These are phyloP conservation scores for Phytophthora sojae DNA, from an alignment of 352 stramenopile genomes.

Conservation along the genomic window DNA sequence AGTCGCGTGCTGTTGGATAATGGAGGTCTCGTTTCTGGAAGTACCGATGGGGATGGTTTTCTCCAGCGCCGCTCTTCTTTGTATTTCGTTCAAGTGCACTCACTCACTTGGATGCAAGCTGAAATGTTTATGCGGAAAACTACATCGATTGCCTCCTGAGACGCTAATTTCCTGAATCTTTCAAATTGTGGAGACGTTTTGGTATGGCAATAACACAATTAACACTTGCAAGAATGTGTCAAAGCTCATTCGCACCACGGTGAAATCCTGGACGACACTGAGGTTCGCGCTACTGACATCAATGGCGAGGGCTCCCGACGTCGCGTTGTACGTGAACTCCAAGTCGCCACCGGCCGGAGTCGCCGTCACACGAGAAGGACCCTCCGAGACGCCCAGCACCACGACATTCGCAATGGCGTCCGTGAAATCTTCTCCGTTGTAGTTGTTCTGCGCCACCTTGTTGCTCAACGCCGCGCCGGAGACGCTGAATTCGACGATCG, in stretches of 20 bases:
- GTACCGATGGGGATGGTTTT: no score
- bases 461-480: slow-evolving; percentile 25
- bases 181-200: no score
- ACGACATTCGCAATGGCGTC: not conserved
- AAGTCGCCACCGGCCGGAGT: not conserved
- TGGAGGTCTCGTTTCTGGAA: no score
- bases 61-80: no score
- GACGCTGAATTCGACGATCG: slow-evolving; percentile 47
- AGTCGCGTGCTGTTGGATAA: not conserved
- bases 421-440: not conserved
- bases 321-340: not conserved
- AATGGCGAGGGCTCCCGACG: not conserved
- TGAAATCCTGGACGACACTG: not conserved
- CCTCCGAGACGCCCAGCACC: not conserved
- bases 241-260: no score
- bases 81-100: no score
- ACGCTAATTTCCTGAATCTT: no score
- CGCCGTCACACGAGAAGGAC: not conserved
- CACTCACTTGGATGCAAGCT: no score
- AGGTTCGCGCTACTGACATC: not conserved
- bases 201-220: no score
- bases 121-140: no score
- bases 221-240: no score
- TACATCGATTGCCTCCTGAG: no score
- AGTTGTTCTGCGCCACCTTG: slow-evolving; percentile 33